Evolutionary conservation across 257 asterid species (phyloP).

Genomic region (Solanum clarkiae): DNA sequence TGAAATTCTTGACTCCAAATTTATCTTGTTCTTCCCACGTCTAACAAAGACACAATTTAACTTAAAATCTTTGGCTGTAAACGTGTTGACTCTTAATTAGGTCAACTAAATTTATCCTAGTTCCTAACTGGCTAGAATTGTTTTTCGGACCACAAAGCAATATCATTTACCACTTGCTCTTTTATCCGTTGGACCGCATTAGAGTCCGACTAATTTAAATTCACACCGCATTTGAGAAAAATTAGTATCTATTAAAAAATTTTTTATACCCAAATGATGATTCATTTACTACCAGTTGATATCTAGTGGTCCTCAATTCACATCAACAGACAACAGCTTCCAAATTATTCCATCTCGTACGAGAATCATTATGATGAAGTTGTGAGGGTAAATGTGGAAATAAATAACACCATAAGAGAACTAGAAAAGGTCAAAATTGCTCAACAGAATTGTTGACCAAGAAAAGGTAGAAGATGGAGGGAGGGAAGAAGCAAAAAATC

Average conservation of each 20-base stretch:
- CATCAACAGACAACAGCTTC: not conserved
- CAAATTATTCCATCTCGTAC: not conserved
- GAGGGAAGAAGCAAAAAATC: not conserved
- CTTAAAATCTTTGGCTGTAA: not conserved
- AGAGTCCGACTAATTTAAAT: no score
- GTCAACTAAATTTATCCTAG: not conserved
- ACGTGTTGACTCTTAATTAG: not conserved
- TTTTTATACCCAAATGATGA: no score
- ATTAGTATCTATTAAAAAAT: no score
- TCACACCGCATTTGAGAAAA: no score
- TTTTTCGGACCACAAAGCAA: not conserved
- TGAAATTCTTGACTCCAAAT: not conserved
- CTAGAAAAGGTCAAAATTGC: not conserved
- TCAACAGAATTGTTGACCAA: not conserved
- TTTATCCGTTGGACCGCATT: no score
- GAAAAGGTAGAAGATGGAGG: not conserved
- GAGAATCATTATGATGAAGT: not conserved
- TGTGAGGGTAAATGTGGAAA: not conserved
- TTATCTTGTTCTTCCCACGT: not conserved
- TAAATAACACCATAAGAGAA: not conserved
- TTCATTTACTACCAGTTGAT: not conserved
- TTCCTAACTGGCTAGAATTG: not conserved
- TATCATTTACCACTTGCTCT: not conserved
- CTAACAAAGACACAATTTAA: not conserved
- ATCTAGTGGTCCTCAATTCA: not conserved